Percentiles rank a stretch among this genome's conserved stretches.
Evolutionary conservation across 23 red algal species (phyloP).

Genomic region (Gracilaria gracilis): DNA sequence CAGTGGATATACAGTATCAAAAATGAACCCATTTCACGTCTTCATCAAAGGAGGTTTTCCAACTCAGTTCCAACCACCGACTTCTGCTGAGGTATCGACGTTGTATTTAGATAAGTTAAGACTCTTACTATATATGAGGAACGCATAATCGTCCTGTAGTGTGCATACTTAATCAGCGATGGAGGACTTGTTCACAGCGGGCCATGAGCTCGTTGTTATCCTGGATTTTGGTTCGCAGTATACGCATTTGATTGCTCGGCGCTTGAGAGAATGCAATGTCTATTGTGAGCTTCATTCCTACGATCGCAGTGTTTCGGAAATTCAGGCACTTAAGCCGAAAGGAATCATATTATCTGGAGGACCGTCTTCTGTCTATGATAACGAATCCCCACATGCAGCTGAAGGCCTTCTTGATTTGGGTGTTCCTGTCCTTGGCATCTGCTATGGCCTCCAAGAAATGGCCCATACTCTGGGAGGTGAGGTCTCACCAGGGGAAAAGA

Average conservation of each 20-base stretch:
- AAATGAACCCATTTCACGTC: too few species aligned
- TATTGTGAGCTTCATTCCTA: slow-evolving; percentile 89
- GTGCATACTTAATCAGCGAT: background rate
- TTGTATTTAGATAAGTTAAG: too few species aligned
- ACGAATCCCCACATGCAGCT: slow-evolving; percentile 74
- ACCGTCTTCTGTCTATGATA: slow-evolving; percentile 94
- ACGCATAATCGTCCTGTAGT: background rate
- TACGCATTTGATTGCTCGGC: slow-evolving; percentile 91
- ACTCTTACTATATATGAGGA: too few species aligned
- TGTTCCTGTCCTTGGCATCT: slow-evolving; percentile 94
- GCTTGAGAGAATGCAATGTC: slow-evolving; percentile 85
- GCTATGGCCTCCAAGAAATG: slow-evolving; percentile 98
- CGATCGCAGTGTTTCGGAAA: slow-evolving; percentile 38
- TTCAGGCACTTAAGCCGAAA: slow-evolving; percentile 60
- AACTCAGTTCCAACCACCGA: too few species aligned
- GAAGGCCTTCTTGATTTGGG: slow-evolving; percentile 78
- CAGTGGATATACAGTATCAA: background rate
- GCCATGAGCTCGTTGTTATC: slow-evolving; percentile 86
- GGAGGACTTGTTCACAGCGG: slow-evolving; percentile 37
- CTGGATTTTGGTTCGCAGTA: slow-evolving; percentile 99
- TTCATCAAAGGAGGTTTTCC: too few species aligned
- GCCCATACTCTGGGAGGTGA: slow-evolving; percentile 75
- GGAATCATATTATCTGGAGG: slow-evolving; percentile 93
- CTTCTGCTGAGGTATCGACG: too few species aligned
- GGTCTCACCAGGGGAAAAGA: slow-evolving; percentile 76